A percentile compares a stretch with the other conserved stretches of the same genome.
Conservation (phyloP, 2,329 filamentous ascomycete species). For the Tolypocladium amazonense region DNA sequence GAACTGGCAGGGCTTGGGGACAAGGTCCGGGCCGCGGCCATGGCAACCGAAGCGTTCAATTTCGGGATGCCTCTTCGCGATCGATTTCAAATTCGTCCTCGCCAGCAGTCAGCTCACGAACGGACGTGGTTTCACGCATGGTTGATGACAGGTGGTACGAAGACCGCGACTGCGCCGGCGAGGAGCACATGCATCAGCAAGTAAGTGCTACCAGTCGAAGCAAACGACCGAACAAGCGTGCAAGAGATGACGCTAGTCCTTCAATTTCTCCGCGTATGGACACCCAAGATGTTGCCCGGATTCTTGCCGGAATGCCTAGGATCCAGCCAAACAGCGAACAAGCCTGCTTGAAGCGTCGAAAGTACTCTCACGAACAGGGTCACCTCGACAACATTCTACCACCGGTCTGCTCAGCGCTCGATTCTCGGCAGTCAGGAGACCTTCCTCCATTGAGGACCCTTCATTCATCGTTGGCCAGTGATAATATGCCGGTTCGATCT, state of each 20-base stretch:
- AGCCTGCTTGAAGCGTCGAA: not conserved
- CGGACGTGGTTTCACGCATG: not conserved
- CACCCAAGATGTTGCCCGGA: not conserved
- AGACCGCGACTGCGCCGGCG: not conserved
- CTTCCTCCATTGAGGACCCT: conserved; percentile 1
- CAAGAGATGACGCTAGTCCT: not conserved
- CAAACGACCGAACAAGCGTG: not conserved
- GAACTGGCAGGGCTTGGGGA: not conserved
- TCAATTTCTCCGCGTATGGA: not conserved
- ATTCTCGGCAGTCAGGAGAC: not conserved
- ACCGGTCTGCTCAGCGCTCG: not conserved
- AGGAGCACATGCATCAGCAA: too few relatives aligned
- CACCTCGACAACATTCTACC: not conserved
- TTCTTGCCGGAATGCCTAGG: conserved; percentile 1
- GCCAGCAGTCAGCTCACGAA: not conserved
- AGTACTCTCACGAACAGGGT: not conserved
- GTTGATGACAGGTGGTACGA: not conserved
- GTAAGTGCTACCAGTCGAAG: not conserved
- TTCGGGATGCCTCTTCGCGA: not conserved
- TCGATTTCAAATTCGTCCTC: not conserved
- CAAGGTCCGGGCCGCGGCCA: not conserved
- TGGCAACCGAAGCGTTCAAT: not conserved
- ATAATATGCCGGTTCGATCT: not conserved
- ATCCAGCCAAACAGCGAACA: not conserved
- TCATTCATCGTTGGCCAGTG: not conserved